phyloP scores from a whole-genome alignment of 305 asterid species.

The Coffea humblotiana region DNA sequence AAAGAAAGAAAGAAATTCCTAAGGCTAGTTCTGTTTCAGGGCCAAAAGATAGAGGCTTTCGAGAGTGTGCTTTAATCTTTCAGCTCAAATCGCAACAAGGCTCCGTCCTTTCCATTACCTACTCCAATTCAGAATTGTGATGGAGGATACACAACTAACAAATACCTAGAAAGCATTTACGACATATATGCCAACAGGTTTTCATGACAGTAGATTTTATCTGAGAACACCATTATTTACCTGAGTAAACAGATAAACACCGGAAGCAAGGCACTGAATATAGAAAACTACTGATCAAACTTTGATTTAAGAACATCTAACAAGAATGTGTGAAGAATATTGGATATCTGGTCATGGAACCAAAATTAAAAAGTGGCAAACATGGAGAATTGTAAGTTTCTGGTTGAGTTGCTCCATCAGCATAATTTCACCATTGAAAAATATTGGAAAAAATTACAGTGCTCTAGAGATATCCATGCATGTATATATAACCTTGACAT shows the following conservation, averaged over 20 bases:
- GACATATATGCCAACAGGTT: not conserved
- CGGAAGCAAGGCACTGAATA: not conserved
- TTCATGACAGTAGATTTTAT: not conserved
- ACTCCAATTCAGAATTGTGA: not conserved
- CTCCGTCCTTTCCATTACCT: not conserved
- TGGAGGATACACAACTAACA: not conserved
- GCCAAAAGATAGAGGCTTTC: not conserved
- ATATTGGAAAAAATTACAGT: not conserved
- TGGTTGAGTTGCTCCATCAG: not conserved
- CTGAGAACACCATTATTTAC: not conserved
- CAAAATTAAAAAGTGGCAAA: not conserved
- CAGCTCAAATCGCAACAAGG: not conserved
- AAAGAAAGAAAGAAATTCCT: not conserved
- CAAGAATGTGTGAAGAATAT: not conserved
- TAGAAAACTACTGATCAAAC: not conserved
- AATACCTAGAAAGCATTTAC: not conserved
- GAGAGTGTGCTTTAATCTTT: not conserved
- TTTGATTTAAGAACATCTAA: not conserved
- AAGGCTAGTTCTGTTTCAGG: not conserved
- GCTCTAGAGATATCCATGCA: not conserved
- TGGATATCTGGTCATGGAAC: not conserved
- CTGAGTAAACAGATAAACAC: not conserved
- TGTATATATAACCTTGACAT: not conserved
- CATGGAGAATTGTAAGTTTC: not conserved
- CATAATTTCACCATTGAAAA: not conserved